phyloP scores from a whole-genome alignment of 106 monocot species.

The Phalaenopsis equestris region DNA sequence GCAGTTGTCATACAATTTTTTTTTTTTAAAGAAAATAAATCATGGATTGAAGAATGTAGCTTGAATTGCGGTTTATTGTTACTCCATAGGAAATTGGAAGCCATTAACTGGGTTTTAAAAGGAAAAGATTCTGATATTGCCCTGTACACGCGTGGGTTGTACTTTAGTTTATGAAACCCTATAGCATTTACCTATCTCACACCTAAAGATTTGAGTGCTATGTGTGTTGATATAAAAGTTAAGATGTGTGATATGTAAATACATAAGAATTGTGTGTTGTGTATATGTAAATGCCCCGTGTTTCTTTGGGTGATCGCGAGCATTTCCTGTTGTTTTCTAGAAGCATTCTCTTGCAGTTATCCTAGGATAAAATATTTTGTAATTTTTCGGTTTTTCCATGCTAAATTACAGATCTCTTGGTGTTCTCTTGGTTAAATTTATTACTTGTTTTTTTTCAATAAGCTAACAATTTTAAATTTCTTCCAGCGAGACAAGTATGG shows the following conservation, averaged over 20 bases:
- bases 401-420: neutral
- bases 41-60: conserved; percentile 62
- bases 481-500: neutral
- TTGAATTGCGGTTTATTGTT: conserved; percentile 38
- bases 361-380: neutral
- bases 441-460: neutral
- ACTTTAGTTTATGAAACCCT: neutral
- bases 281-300: too few relatives aligned
- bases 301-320: neutral
- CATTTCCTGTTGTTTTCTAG: neutral
- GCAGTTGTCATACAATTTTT: conserved; percentile 89
- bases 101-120: conserved; percentile 64
- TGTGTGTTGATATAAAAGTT: too few relatives aligned
- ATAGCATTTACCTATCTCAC: neutral
- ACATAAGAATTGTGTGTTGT: too few relatives aligned
- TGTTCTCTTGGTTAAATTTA: neutral
- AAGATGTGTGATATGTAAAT: too few relatives aligned
- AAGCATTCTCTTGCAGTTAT: neutral
- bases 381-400: neutral
- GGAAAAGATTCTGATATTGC: conserved; percentile 63
- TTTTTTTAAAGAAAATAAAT: conserved; percentile 60
- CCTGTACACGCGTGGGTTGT: conserved; percentile 63
- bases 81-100: conserved; percentile 55
- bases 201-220: too few relatives aligned
- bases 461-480: neutral